Evolutionary conservation across 495 filamentous ascomycete species (phyloP).

Genomic region (Thozetella sp.): DNA sequence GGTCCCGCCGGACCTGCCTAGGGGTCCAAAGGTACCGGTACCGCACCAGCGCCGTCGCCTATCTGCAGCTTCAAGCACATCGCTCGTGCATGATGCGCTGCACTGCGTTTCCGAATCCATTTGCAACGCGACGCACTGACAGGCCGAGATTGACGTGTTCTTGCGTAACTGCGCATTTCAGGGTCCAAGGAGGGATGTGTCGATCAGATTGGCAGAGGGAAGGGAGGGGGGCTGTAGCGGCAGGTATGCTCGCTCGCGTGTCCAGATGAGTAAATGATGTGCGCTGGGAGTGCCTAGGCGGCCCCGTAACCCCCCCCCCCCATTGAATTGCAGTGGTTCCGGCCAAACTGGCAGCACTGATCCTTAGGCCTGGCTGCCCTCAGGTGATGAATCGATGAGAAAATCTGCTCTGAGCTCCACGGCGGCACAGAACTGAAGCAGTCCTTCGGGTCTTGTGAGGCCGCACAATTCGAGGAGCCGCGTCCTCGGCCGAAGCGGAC

Average conservation of each 20-base stretch:
- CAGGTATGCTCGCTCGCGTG: not conserved
- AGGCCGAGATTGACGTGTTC: not conserved
- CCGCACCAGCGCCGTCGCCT: not conserved
- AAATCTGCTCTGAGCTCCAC: too few species aligned
- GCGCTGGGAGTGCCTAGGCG: too few species aligned
- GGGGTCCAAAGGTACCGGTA: slow-evolving; percentile 8
- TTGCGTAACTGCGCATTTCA: not conserved
- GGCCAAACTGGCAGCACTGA: too few species aligned
- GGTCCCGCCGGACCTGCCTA: not conserved
- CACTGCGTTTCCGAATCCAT: not conserved
- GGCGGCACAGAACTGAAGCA: too few species aligned
- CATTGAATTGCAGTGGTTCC: too few species aligned
- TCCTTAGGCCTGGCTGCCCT: too few species aligned
- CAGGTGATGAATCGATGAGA: too few species aligned
- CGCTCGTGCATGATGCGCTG: not conserved
- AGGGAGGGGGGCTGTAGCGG: not conserved
- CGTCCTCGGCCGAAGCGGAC: too few species aligned
- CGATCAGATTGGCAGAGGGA: not conserved
- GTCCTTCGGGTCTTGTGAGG: too few species aligned
- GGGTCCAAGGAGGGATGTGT: not conserved
- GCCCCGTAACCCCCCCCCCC: too few species aligned
- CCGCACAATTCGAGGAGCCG: too few species aligned
- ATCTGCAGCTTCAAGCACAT: not conserved
- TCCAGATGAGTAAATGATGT: not conserved
- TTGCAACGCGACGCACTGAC: not conserved